Evolutionary conservation across 352 stramenopile genomes (phyloP), one percentile per base, ranked within the genome.

Genomic region (Globisporangium canariense): DNA sequence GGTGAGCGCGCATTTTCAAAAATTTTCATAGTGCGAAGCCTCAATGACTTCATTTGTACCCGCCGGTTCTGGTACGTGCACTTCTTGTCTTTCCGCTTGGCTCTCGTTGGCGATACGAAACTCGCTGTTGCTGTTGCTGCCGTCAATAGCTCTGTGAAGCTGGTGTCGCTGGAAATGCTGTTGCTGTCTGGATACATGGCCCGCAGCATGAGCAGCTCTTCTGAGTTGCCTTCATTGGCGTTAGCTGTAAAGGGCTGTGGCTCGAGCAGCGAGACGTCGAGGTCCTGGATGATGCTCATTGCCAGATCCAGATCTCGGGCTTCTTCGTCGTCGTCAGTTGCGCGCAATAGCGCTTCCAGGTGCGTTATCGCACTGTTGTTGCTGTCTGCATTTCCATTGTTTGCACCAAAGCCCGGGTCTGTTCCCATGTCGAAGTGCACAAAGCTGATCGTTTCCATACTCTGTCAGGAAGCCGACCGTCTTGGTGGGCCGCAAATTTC

Each of bases 21-120:
- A 0, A 11, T 11, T 32, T n/a, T n/a, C 36, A 41, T 11, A 14
- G 36, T 16, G 14, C 36, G 14, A 11, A 41, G 10, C 14, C 36
- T 41, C 36, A 28, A 40, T 40, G 34, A 40, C 34, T 28, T 18
- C 6, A 28, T 7, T 25, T 32, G 25, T 58, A 65, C 59, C 47
- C 60, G 36, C 46, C 60, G 60, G 28, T 65, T 65, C 22, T 65
- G 60, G 60, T 65, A 65, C 50, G 60, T 65, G 60, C 60, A 65
- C 5, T 52, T 51, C 25, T 65, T 65, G 9, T 65, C 46, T 59
- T 25, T 65, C 2, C 36, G 47, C 25, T 53, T 58, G 38, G 10
- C 34, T 52, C 11, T 10, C 36, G 51, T 11, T 22, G 40, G 60
- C 10, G 36, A 28, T 28, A 28, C 25, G 18, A 20, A 13, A 13